Base-by-base conservation (phyloP, 768 basidiomycete genomes). In the Tephrocybe sp. region DNA sequence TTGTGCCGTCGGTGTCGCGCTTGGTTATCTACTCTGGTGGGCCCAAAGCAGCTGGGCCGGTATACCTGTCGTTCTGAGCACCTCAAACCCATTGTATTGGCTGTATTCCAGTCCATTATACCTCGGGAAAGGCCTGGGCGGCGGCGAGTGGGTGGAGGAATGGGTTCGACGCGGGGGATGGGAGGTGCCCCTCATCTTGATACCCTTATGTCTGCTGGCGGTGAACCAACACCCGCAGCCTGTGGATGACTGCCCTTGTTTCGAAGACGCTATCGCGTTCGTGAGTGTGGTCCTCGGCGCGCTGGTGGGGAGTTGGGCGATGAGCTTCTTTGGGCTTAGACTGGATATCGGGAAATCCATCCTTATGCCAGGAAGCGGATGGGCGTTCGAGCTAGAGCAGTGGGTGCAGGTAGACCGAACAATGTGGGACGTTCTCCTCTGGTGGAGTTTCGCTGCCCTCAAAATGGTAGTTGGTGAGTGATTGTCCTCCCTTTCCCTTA, bases 191-290 rank as follows among this genome's bases (percentile, higher is more conserved):
- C 60, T 79, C 30, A 76, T 78, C 9, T 65, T 84, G 35, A 73
- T 87, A 22, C 77, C 84, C 0, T 53, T 88, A n/a, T 83, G 80
- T 49, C 69, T 92, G 12, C 70, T 89, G 4, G 69, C 88, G 16
- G 86, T 95, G n/a, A 87, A 93, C 61, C 83, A 89, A 53, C 92
- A 95, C 61, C 93, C 95, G 0, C 88, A 95, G 57, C 96, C 96
- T 0, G 89, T 96, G 8, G 95, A 98, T 49, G 92, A 96, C 60
- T 98, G 96, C 57, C 96, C 96, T 2, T 98, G 96, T 68, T 99
- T 97, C 67, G 96, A 97, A 63, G 96, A 98, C 61, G 92, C 95
- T 3, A 95, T 98, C 43, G 93, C 96, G 0, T 87, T 94, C 55
- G 70, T 89, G n/a, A 86, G 89, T 21, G 93, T 93, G 34, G 75